Conservation (phyloP, 2,329 filamentous ascomycete genomes). For the Metarhizium humberi region DNA sequence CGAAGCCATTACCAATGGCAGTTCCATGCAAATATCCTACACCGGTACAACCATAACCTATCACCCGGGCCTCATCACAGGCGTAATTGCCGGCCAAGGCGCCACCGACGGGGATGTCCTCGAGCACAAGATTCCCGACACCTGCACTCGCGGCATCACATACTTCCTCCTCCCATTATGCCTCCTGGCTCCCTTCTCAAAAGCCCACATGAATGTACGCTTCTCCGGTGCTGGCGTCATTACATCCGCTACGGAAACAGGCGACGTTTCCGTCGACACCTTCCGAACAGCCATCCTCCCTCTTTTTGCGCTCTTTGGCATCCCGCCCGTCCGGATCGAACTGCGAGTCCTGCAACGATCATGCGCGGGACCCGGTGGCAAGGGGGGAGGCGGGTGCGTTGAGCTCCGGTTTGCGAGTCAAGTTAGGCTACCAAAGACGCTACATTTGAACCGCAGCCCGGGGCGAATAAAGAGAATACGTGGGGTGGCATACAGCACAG, state of each 20-base stretch:
- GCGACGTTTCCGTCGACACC: slow-evolving; percentile 86
- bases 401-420: slow-evolving; percentile 90
- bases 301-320: slow-evolving; percentile 83
- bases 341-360: slow-evolving; percentile 72
- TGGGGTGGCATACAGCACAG: slow-evolving; percentile 88
- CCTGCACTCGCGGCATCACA: slow-evolving; percentile 71
- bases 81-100: slow-evolving; percentile 67
- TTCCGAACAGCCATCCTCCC: slow-evolving; percentile 90
- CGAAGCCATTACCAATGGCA: slow-evolving; percentile 91
- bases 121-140: slow-evolving; percentile 68
- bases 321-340: slow-evolving; percentile 70
- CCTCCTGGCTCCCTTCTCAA: slow-evolving; percentile 85
- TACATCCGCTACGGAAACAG: slow-evolving; percentile 71
- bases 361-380: slow-evolving; percentile 64
- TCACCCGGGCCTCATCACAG: slow-evolving; percentile 85
- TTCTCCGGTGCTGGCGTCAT: slow-evolving; percentile 90
- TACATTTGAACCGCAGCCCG: slow-evolving; percentile 74
- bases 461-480: slow-evolving; percentile 82
- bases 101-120: slow-evolving; percentile 65
- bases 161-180: slow-evolving; percentile 90
- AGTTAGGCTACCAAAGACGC: slow-evolving; percentile 83
- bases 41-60: slow-evolving; percentile 91
- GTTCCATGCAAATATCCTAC: slow-evolving; percentile 89
- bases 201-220: slow-evolving; percentile 80
- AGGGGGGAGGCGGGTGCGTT: slow-evolving; percentile 83